Evolutionary conservation across 257 asterid species (phyloP), one percentile per base, ranked within the genome.

Genomic region (Datura wrightii): DNA sequence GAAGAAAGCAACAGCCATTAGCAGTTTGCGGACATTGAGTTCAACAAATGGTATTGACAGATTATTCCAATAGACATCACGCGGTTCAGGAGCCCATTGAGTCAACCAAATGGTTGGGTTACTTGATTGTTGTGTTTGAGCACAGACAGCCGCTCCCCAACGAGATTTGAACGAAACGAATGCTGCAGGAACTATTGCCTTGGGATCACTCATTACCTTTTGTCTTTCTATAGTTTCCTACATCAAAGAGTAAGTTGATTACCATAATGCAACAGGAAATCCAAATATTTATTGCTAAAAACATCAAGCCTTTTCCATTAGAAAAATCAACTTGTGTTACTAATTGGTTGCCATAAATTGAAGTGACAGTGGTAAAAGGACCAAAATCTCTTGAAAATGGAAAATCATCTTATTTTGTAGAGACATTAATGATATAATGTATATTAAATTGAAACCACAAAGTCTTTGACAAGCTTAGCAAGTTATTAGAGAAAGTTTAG

Each of bases 141-240:
- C 97, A 84, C 99, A 94, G 70, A 95, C 94, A 14, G 97, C 99
- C 5, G 99, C 97, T 82, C 97, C 99, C 97, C 97, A 93, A 79
- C 99, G 92, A 16, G 97, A 92, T 83, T 89, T 91, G 80, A 95
- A 95, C 5, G 99, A 95, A 41, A 95, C 98, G 67, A 95, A 95
- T 83, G 99, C 95, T 36, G 97, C 95, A n/a, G 99, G 97, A 82
- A 95, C 86, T 78, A 95, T 90, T 84, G 98, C 88, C 85, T 89
- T 88, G 6, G 94, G 93, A 88, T 94, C 95, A 19, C 86, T 92
- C 86, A 89, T 69, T 13, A 95, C 92, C 84, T 85, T 93, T 84
- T 94, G 94, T 91, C 93, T 90, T 87, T 95, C 99, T 53, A 82
- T 84, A 80, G 82, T 86, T 94, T 94, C 99, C 99, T 95, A 87